Evolutionary conservation across 75 land plant species (phyloP).

Genomic region (Cryptomeria japonica): DNA sequence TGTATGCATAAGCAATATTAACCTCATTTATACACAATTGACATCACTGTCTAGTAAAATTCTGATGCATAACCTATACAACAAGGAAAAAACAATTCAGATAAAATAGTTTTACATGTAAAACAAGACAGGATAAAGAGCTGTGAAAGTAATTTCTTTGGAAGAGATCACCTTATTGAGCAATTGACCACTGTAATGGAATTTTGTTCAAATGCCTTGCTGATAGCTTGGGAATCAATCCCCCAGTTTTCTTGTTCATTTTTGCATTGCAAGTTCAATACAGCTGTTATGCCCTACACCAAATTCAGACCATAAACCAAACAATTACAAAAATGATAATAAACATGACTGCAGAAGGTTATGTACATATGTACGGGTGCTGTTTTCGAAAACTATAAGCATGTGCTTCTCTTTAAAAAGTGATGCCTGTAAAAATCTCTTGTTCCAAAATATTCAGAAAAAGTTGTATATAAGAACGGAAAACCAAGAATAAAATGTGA

Average conservation of each 20-base stretch:
- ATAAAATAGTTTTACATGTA: background rate
- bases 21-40: background rate
- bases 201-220: conserved; percentile 42
- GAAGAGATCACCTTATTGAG: conserved; percentile 72
- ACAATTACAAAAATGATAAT: background rate
- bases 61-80: background rate
- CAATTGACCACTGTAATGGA: conserved; percentile 65
- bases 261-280: conserved; percentile 86
- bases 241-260: conserved; percentile 92
- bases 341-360: background rate
- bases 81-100: background rate
- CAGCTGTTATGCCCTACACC: conserved; percentile 82
- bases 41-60: background rate
- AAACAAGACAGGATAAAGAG: background rate
- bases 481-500: background rate
- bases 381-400: background rate
- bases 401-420: background rate
- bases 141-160: background rate
- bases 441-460: background rate
- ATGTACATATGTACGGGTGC: background rate
- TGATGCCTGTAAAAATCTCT: background rate
- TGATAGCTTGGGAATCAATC: conserved; percentile 60
- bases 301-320: background rate
- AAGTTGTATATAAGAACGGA: background rate
- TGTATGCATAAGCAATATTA: background rate